Evolutionary conservation across 2,329 filamentous ascomycete species (phyloP).

Genomic region (Chaetomium sp.): DNA sequence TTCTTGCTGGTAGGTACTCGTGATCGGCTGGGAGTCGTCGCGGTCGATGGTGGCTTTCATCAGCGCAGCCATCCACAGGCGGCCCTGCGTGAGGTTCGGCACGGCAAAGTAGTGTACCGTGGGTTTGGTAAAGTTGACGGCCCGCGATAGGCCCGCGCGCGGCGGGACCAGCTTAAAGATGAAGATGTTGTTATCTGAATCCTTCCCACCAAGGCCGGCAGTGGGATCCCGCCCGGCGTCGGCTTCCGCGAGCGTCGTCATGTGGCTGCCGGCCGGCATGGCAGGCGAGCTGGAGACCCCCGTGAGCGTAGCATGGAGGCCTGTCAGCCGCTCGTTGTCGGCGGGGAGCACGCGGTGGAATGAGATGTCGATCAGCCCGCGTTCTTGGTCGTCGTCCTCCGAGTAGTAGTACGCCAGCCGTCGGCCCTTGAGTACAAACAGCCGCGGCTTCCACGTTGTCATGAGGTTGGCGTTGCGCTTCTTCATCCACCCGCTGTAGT

Average conservation of each 20-base stretch:
- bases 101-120: slow-evolving; percentile 97
- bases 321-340: slow-evolving; percentile 83
- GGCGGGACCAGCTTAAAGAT: slow-evolving; percentile 98
- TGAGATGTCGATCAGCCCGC: slow-evolving; percentile 94
- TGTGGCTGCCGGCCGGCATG: slow-evolving; percentile 40
- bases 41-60: slow-evolving; percentile 99
- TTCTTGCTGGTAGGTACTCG: slow-evolving; percentile 92
- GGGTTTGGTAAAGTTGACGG: slow-evolving; percentile 95
- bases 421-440: slow-evolving; percentile 91
- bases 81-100: slow-evolving; percentile 78
- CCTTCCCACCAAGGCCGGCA: slow-evolving; percentile 4
- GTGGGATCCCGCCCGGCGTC: slow-evolving; percentile 43
- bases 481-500: slow-evolving; percentile 99
- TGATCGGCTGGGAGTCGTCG: slow-evolving; percentile 71
- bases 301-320: slow-evolving; percentile 85
- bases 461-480: slow-evolving; percentile 95
- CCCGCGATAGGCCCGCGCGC: slow-evolving; percentile 75
- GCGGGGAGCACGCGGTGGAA: slow-evolving; percentile 95
- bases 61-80: slow-evolving; percentile 95
- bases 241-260: slow-evolving; percentile 38
- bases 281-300: slow-evolving; percentile 69
- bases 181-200: slow-evolving; percentile 63
- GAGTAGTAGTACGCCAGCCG: slow-evolving; percentile 94
- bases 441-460: slow-evolving; percentile 92
- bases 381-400: slow-evolving; percentile 85